Evolutionary conservation across 768 basidiomycete species (phyloP), one percentile per base, ranked within the genome.

Genomic region (Mycena maculata): DNA sequence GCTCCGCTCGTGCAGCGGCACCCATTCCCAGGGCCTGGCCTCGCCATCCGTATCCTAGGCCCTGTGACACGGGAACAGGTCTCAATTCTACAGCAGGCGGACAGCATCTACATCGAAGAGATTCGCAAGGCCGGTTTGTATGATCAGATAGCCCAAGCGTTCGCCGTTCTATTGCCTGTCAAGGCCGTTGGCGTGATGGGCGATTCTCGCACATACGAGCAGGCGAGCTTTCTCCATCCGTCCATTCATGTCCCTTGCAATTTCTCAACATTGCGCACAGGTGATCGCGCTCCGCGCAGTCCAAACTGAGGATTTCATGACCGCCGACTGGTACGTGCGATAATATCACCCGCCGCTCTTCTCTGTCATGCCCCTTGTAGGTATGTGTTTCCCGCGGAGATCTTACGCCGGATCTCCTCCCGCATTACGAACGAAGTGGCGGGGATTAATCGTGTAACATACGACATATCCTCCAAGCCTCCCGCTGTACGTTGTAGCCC

Each of bases 241-340:
- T 54, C 31, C 11, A 42, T 15, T 8, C 7, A 4, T 62, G 49
- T 63, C 55, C 23, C 71, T 60, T 63, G n/a, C n/a, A n/a, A n/a
- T 33, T 60, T 27, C 42, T 36, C 6, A 36, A 36, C 57, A 39
- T 16, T 28, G 30, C 41, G 6, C 6, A 10, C 71, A 92, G 90
- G 96, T 99, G 53, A 94, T 99, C 63, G 94, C 95, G 1, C 84
- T 99, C 58, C 89, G 98, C 55, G 98, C 98, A 3, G 97, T 99
- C 11, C 92, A 94, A 76, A 91, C 96, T n/a, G 97, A 98, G 76
- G 98, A 99, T 78, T 99, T 99, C 76, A 99, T 99, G 98, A 99
- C 98, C 16, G 98, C 98, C 38, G 97, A 99, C 77, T 99, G 97
- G 97, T 95, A 75, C 45, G 87, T 76, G 47, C 64, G 50, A 50